Evolutionary conservation across 768 basidiomycete species (phyloP), one percentile per base, ranked within the genome.

Genomic region (Tremella mesenterica): DNA sequence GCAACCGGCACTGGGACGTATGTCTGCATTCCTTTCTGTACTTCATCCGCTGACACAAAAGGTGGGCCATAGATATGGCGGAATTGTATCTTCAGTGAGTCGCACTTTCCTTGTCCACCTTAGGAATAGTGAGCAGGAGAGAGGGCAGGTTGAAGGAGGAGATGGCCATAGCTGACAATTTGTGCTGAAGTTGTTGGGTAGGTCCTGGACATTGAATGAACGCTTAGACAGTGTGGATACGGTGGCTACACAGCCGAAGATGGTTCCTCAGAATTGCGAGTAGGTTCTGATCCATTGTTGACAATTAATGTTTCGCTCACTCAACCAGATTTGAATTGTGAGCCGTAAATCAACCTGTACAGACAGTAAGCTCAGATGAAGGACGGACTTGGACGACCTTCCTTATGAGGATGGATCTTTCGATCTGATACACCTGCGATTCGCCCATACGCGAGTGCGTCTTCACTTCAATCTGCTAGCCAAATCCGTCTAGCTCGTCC

Each of bases 371-470:
- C 23, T 41, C n/a, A 41, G n/a, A 16, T 4, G 38, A 44, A 62
- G 61, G 6, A 41, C 47, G 23, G 61, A 65, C 45, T 31, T 67
- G 16, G 52, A 57, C 18, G 45, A 50, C 29, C 53, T 52, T 4
- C 47, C 58, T 16, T 64, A 59, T 41, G 36, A 39, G 6, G 25
- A 20, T 20, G 39, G 23, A n/a, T 52, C 51, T 8, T 61, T 67
- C 46, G 60, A 63, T 31, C 45, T 67, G 4, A 49, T 67, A 16
- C 65, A 67, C 44, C 43, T 61, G 27, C 56, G 65, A 25, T 63
- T 64, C 50, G 49, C 55, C 20, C 43, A 48, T 21, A 23, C 29
- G 7, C 53, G 59, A 13, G 64, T 66, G 26, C 52, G 58, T 49
- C 34, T 39, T 8, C 13, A 28, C 20, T 23, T 47, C 25, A 20